phyloP scores from a whole-genome alignment of 495 filamentous ascomycete genomes.

The Neurospora africana region DNA sequence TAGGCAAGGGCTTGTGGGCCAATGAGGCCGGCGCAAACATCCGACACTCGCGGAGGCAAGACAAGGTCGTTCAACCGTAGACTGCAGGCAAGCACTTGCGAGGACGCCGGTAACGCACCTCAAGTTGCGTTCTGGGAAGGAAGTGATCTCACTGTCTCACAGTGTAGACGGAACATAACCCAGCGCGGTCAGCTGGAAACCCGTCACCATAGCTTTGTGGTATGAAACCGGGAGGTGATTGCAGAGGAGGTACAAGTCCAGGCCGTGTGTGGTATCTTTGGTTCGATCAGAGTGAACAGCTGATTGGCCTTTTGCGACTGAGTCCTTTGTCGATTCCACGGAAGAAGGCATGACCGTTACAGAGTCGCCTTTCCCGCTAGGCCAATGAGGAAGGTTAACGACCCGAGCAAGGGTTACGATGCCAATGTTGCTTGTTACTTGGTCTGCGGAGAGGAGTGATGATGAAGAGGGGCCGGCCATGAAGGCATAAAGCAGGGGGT shows the following conservation, averaged over 20 bases:
- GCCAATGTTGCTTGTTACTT: conserved; percentile 13
- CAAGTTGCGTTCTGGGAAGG: conserved; percentile 3
- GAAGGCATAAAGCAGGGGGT: conserved; percentile 8
- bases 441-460: conserved; percentile 6
- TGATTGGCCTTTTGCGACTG: conserved; percentile 32
- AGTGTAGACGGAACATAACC: conserved; percentile 9
- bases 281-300: conserved; percentile 28
- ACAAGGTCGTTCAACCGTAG: conserved; percentile 19
- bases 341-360: conserved; percentile 41
- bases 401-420: not conserved
- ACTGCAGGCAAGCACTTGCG: conserved; percentile 6
- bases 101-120: conserved; percentile 2
- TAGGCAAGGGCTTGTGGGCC: conserved; percentile 13
- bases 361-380: conserved; percentile 22
- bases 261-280: conserved; percentile 30
- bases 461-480: conserved; percentile 5
- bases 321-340: conserved; percentile 35
- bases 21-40: conserved; percentile 25
- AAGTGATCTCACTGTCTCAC: conserved; percentile 14
- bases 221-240: conserved; percentile 12
- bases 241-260: conserved; percentile 13
- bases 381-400: conserved; percentile 27
- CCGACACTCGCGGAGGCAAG: conserved; percentile 21
- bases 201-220: conserved; percentile 5
- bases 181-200: conserved; percentile 5